Base-by-base conservation (phyloP, 306 rosid species). In the Mimosa bimucronata region DNA sequence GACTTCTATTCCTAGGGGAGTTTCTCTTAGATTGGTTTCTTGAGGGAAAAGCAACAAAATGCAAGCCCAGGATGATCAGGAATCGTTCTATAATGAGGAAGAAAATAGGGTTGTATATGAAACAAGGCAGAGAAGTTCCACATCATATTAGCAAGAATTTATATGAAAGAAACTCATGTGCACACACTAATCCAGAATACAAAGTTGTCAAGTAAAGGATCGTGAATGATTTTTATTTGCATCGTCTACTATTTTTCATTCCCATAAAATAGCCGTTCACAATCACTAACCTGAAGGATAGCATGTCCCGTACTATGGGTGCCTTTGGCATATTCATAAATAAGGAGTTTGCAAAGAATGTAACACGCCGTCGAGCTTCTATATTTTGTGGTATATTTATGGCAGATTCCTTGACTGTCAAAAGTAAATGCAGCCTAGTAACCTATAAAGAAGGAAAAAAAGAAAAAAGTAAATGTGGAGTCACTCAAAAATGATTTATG, bases 311-410 rank as follows among this genome's bases (percentile, higher is more conserved):
- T 40, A 91, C 92, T 89, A 76, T 83, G 66, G 95, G 95, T 68
- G 95, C 92, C 50, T 30, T 71, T 34, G 91, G 92, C 91, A 91
- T 91, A 71, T 82, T 85, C 95, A 91, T 91, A 79, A 88, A 91
- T 61, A 91, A 84, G 72, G 95, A 91, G 79, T 91, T 91, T 2
- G 95, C 95, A 83, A 91, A 91, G 85, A 91, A 91, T 41, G 95
- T 91, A 64, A 91, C 87, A 65, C 95, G 92, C 13, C 95, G 89
- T 70, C 95, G 92, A 80, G 95, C 95, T 0, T 91, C 95, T 86
- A 89, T 66, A 80, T 91, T 91, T 77, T 84, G 91, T 42, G 95
- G 95, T 57, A 91, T 91, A 82, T 89, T 89, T 75, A 88, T 91
- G 84, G 95, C 95, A 82, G 95, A 91, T 68, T 91, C 95, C 85